phyloP scores from a whole-genome alignment of 1,284 basidiomycete genomes.

The Sanghuangporus baumii region DNA sequence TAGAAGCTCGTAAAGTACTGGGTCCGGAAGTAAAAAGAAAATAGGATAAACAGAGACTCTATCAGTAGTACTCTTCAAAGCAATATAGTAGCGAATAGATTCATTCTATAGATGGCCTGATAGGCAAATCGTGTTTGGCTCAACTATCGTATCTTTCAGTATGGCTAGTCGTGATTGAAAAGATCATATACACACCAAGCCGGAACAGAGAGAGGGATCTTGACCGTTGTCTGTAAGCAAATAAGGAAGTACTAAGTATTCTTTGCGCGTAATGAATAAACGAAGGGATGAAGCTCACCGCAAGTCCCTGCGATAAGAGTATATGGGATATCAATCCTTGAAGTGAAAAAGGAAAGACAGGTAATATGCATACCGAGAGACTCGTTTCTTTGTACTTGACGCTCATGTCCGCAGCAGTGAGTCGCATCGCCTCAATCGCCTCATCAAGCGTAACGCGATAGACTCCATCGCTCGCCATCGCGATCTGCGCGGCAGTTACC shows the following conservation, averaged over 20 bases:
- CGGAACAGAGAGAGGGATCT: conserved; percentile 38
- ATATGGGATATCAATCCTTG: not conserved
- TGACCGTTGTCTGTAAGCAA: conserved; percentile 32
- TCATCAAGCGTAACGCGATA: conserved; percentile 90
- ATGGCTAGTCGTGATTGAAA: not conserved
- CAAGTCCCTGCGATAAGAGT: conserved; percentile 47
- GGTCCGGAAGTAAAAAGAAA: too few species aligned
- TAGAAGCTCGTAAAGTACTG: too few species aligned
- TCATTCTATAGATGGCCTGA: too few species aligned
- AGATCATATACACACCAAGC: conserved; percentile 26
- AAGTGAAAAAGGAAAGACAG: not conserved
- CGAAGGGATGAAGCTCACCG: conserved; percentile 37
- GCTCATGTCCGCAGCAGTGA: conserved; percentile 87
- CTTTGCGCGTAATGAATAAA: not conserved
- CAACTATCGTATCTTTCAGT: not conserved
- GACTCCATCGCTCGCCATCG: conserved; percentile 84
- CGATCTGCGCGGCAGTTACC: conserved; percentile 88
- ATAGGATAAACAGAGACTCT: not conserved
- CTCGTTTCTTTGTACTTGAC: conserved; percentile 92
- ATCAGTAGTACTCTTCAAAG: not conserved
- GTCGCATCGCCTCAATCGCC: conserved; percentile 92
- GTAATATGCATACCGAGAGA: conserved; percentile 58
- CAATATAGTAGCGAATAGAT: too few species aligned
- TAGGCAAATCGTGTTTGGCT: not conserved
- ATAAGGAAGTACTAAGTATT: conserved; percentile 6